These are phyloP conservation scores for Tetracentron sinense DNA, from an alignment of 164 flowering plant genomes.

Conservation along the genomic window DNA sequence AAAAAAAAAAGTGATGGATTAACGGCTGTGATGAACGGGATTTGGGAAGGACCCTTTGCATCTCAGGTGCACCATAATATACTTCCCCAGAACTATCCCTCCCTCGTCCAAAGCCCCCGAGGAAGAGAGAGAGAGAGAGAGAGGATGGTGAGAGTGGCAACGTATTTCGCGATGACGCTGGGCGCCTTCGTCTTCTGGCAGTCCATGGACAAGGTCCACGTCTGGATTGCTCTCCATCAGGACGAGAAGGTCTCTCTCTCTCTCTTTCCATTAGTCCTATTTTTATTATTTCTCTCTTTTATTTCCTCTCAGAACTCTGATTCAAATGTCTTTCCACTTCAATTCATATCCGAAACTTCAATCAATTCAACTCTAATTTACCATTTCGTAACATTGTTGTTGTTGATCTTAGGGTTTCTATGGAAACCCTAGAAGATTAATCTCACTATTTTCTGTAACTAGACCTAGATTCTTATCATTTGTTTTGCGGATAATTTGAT, in stretches of 20 bases:
- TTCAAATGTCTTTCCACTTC: background rate
- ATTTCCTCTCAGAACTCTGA: background rate
- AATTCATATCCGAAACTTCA: background rate
- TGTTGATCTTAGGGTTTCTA: too few species aligned
- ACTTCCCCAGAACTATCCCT: too few species aligned
- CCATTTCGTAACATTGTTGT: too few species aligned
- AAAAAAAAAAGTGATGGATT: too few species aligned
- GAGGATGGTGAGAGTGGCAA: slow-evolving; percentile 65
- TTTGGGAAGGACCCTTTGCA: too few species aligned
- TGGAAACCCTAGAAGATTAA: background rate
- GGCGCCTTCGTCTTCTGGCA: slow-evolving; percentile 85
- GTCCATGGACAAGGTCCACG: slow-evolving; percentile 78
- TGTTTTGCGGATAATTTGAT: too few species aligned
- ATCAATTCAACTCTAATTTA: too few species aligned
- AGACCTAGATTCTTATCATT: too few species aligned
- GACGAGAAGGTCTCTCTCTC: slow-evolving; percentile 69
- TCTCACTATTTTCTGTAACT: too few species aligned
- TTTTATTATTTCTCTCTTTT: background rate
- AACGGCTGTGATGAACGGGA: too few species aligned
- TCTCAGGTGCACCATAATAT: too few species aligned
- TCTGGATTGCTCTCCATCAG: slow-evolving; percentile 90
- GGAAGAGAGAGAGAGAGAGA: slow-evolving; percentile 5
- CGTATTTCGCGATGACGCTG: slow-evolving; percentile 68
- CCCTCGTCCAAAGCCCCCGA: too few species aligned
- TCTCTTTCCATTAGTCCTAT: background rate